These are phyloP conservation scores for Sporothrix globosa DNA, from an alignment of 2,329 filamentous ascomycete species.

Conservation along the genomic window DNA sequence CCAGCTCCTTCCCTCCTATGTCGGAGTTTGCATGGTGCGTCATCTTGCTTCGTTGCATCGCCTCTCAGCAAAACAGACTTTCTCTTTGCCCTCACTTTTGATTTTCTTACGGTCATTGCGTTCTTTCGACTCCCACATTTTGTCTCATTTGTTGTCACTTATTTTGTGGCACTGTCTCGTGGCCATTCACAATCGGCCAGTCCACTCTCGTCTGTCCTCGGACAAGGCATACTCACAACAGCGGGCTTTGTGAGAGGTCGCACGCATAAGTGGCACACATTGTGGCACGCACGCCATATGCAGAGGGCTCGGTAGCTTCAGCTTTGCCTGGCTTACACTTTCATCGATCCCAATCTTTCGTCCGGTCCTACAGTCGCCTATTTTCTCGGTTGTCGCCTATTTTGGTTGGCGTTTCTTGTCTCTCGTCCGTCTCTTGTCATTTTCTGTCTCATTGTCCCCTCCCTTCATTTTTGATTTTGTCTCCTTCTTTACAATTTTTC, in stretches of 20 bases:
- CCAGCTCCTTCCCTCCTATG: conserved; percentile 16
- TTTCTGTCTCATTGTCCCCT: conserved; percentile 6
- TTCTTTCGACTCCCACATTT: background rate
- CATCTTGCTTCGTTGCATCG: conserved; percentile 5
- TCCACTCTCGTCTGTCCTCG: background rate
- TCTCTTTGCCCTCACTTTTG: conserved; percentile 14
- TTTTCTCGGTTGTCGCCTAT: conserved; percentile 8
- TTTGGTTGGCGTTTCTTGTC: conserved; percentile 2
- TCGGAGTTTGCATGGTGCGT: conserved; percentile 18
- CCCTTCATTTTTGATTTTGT: background rate
- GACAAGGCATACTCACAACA: background rate
- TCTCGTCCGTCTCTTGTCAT: conserved; percentile 2
- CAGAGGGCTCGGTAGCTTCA: background rate
- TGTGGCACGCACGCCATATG: background rate
- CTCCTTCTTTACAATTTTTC: background rate
- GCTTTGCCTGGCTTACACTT: conserved; percentile 8
- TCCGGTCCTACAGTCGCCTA: background rate
- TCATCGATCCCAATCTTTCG: background rate
- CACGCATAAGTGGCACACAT: background rate
- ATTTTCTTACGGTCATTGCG: background rate
- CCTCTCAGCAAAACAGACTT: background rate
- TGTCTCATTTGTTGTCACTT: background rate
- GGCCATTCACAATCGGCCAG: background rate
- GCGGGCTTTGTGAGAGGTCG: background rate
- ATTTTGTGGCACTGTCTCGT: background rate